Percentiles rank a stretch among this genome's conserved stretches.
phyloP scores from a whole-genome alignment of 495 filamentous ascomycete genomes.

The Penicillium odoratum region DNA sequence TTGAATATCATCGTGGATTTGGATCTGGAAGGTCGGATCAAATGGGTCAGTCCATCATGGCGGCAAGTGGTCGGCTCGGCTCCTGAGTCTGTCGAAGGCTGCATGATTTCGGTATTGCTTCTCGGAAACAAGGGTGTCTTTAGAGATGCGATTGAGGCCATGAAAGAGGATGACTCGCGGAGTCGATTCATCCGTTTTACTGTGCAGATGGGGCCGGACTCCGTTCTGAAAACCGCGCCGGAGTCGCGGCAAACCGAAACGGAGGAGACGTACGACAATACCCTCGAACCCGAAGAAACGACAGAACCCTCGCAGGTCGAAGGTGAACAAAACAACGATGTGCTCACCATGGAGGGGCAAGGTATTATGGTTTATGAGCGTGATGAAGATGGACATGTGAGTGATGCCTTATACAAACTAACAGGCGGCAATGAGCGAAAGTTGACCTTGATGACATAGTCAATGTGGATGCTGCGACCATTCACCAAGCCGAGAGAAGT shows the following conservation, averaged over 20 bases:
- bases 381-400: conserved; percentile 82
- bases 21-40: conserved; percentile 79
- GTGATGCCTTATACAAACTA: conserved; percentile 30
- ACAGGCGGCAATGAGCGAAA: background rate
- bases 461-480: conserved; percentile 99
- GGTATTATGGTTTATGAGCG: conserved; percentile 97
- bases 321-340: conserved; percentile 47
- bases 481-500: conserved; percentile 85
- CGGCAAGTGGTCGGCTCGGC: conserved; percentile 83
- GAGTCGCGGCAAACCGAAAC: conserved; percentile 32
- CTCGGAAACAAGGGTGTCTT: conserved; percentile 78
- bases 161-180: conserved; percentile 89
- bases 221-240: conserved; percentile 59
- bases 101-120: conserved; percentile 76
- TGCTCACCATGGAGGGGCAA: conserved; percentile 86
- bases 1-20: conserved; percentile 94
- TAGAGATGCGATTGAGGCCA: conserved; percentile 75
- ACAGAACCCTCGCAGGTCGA: conserved; percentile 39
- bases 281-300: conserved; percentile 25
- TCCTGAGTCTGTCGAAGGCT: conserved; percentile 71
- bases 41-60: conserved; percentile 98
- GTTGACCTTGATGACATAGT: conserved; percentile 55
- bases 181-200: conserved; percentile 91
- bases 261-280: conserved; percentile 11
- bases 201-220: conserved; percentile 70